Conservation (phyloP, 202 grass and related monocot species). For the Schoenoplectus triqueter region DNA sequence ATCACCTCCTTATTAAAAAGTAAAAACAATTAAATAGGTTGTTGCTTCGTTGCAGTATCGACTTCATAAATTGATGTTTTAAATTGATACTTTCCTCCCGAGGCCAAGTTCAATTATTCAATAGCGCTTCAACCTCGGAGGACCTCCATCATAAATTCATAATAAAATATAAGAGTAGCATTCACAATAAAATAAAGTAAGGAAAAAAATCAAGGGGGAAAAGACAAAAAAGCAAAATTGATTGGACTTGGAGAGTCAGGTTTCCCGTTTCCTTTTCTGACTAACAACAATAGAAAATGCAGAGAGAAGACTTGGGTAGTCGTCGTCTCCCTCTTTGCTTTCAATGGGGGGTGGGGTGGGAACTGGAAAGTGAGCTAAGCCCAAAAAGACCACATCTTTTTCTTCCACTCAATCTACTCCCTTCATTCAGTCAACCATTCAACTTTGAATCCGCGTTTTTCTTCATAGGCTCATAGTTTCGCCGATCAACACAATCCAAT, state of each 20-base stretch:
- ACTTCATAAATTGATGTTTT: not conserved
- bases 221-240: not conserved
- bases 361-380: conserved; percentile 6
- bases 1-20: no score
- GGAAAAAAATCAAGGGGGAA: not conserved
- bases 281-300: not conserved
- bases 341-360: not conserved
- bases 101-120: no score
- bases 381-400: not conserved
- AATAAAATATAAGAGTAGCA: no score
- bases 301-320: conserved; percentile 20
- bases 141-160: not conserved
- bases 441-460: conserved; percentile 26
- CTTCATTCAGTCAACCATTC: not conserved
- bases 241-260: not conserved
- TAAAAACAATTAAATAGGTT: no score
- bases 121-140: no score
- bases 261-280: not conserved
- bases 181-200: not conserved
- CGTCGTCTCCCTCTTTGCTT: not conserved
- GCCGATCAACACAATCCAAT: no score
- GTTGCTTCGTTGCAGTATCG: not conserved
- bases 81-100: not conserved
- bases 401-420: no score
- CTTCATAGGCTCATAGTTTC: no score